A percentile compares a stretch with the other conserved stretches of the same genome.
phyloP scores from a whole-genome alignment of 1,284 basidiomycete species.

The Phellopilus nigrolimitatus region DNA sequence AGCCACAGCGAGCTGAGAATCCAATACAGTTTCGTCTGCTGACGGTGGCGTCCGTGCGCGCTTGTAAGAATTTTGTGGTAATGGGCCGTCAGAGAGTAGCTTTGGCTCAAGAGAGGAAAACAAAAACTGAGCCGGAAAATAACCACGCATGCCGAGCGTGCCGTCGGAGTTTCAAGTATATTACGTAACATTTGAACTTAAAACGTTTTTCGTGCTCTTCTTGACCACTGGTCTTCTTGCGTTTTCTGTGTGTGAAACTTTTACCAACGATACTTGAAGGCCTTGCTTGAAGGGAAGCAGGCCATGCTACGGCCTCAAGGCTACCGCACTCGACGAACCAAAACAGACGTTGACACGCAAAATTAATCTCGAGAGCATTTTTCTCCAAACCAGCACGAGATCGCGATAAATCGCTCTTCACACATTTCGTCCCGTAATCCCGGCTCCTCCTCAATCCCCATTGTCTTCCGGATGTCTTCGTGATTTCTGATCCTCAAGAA shows the following conservation, averaged over 20 bases:
- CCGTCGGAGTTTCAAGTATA: too few relatives aligned
- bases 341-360: neutral
- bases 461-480: neutral
- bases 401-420: constrained; percentile 7
- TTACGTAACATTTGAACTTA: too few relatives aligned
- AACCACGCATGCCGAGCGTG: too few relatives aligned
- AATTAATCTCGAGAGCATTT: neutral
- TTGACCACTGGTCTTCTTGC: neutral
- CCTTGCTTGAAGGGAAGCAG: neutral
- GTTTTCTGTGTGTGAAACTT: too few relatives aligned
- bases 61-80: too few relatives aligned
- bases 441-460: neutral
- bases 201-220: too few relatives aligned
- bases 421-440: neutral
- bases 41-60: too few relatives aligned
- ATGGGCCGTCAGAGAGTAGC: too few relatives aligned
- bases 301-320: constrained; percentile 12
- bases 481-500: neutral
- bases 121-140: too few relatives aligned
- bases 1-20: too few relatives aligned
- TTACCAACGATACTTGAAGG: neutral
- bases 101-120: too few relatives aligned
- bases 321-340: neutral
- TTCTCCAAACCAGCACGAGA: neutral
- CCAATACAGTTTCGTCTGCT: too few relatives aligned